These are phyloP conservation scores for Cladosporium sp. DNA, from an alignment of 2,329 filamentous ascomycete genomes.

Conservation along the genomic window DNA sequence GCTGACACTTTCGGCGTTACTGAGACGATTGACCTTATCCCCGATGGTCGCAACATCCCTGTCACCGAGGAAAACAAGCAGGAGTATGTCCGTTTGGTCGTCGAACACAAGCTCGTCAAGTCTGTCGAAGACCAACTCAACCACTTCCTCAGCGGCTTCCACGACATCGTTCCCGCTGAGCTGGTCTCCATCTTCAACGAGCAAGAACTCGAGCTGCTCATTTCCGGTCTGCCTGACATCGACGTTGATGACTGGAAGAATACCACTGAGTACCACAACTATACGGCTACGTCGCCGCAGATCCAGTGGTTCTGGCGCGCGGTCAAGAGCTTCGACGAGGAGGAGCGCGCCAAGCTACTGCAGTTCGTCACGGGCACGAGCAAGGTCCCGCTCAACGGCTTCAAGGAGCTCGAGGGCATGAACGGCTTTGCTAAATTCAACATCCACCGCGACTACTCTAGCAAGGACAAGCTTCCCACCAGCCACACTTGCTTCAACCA, in stretches of 20 bases:
- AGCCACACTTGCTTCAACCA: slow-evolving; percentile 99
- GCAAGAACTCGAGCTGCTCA: slow-evolving; percentile 91
- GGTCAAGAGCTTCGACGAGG: slow-evolving; percentile 94
- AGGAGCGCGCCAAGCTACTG: slow-evolving; percentile 92
- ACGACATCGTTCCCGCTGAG: slow-evolving; percentile 93
- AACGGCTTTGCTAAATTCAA: slow-evolving; percentile 98
- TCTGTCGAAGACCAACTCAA: slow-evolving; percentile 94
- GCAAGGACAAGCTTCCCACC: slow-evolving; percentile 89
- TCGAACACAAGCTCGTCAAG: slow-evolving; percentile 85
- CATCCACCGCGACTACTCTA: slow-evolving; percentile 95
- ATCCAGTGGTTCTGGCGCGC: slow-evolving; percentile 99
- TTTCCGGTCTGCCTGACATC: slow-evolving; percentile 94
- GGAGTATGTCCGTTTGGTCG: slow-evolving; percentile 89
- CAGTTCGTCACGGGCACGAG: slow-evolving; percentile 98
- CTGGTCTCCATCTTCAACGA: slow-evolving; percentile 97
- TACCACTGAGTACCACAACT: slow-evolving; percentile 98
- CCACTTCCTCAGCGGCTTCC: slow-evolving; percentile 77
- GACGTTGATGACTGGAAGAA: slow-evolving; percentile 99
- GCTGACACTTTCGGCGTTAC: slow-evolving; percentile 90
- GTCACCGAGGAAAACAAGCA: slow-evolving; percentile 99
- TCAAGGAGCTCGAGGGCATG: slow-evolving; percentile 99
- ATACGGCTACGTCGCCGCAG: slow-evolving; percentile 85
- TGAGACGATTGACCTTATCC: slow-evolving; percentile 77
- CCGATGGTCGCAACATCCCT: slow-evolving; percentile 81
- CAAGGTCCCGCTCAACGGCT: slow-evolving; percentile 96